Percentiles rank a stretch among this genome's conserved stretches.
Conservation (phyloP, 441 rosid genomes). For the Arabidopsis hybrid region DNA sequence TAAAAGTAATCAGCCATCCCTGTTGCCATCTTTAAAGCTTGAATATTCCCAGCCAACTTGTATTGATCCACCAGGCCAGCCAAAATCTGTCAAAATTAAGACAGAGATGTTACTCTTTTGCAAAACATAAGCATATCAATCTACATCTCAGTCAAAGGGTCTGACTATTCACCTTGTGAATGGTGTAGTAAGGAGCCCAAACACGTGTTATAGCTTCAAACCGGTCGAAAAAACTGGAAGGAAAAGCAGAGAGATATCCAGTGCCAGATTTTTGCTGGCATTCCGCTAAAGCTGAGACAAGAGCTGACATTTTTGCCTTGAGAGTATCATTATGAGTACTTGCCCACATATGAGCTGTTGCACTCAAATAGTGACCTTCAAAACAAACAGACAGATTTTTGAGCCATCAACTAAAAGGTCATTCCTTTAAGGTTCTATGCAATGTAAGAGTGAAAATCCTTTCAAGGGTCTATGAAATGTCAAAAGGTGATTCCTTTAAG, state of each 20-base stretch:
- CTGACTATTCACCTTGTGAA: constrained; percentile 72
- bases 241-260: constrained; percentile 96
- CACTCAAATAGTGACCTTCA: constrained; percentile 95
- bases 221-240: constrained; percentile 80
- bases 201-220: constrained; percentile 82
- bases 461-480: not conserved
- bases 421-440: constrained; percentile 2
- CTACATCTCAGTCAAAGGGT: no score
- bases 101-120: constrained; percentile 2
- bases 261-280: constrained; percentile 82
- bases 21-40: constrained; percentile 59
- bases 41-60: constrained; percentile 51
- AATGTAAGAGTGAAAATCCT: not conserved
- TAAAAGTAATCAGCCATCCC: constrained; percentile 76
- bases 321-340: constrained; percentile 79
- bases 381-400: constrained; percentile 36
- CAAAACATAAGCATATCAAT: constrained; percentile 5
- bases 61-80: constrained; percentile 69
- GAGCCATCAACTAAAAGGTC: constrained; percentile 7
- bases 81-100: constrained; percentile 50
- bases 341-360: constrained; percentile 96
- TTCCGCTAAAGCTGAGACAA: constrained; percentile 69
- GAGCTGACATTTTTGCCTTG: constrained; percentile 69
- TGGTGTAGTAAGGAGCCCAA: constrained; percentile 98
- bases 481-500: not conserved